Base-by-base conservation (phyloP, 1,284 basidiomycete species). In the Rhodotorula sp. region DNA sequence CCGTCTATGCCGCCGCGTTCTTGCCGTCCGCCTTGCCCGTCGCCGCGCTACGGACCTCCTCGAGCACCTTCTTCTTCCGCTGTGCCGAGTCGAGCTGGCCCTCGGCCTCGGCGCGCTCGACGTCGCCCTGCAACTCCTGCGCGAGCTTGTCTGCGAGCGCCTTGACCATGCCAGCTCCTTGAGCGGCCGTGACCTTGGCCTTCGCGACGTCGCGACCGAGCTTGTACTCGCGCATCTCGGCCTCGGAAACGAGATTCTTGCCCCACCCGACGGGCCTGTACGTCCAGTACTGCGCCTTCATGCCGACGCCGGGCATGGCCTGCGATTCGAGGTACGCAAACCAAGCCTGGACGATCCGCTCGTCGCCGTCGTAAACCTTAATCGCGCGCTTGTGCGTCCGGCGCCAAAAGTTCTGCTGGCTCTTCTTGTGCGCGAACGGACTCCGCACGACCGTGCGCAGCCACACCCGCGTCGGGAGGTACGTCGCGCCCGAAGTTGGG, bases 371-470 rank as follows among this genome's bases (percentile, higher is more conserved):
- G 84, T 86, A 98, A 1, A 94, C 89, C 81, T 94, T 94, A 82
- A 99, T 87, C 30, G 85, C 86, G 22, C 94, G 85, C 77, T 89
- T 90, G 79, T 95, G 90, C 65, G 90, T 89, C 77, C 84, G 85
- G 44, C 92, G 83, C 81, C 93, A 89, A 80, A 97, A 99, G 82
- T 98, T 98, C 83, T 99, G 94, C 81, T 97, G 94, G 28, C 86
- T 84, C 82, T 96, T 97, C 80, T 99, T 99, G 81, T 95, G 89
- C 13, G 88, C 89, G 80, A 98, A 98, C 6, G 94, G 94, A 6
- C 87, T 86, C 54, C 89, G 87, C 16, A 87, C 85, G 20, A 98
- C 94, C 0, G 95, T 97, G 87, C 91, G 93, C 15, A 97, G 82
- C 13, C 86, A 85, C 31, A 89, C 88, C 74, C 88, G 85, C 2